Base-by-base conservation (phyloP, 1,284 basidiomycete species). In the Microbotryum intermedium region DNA sequence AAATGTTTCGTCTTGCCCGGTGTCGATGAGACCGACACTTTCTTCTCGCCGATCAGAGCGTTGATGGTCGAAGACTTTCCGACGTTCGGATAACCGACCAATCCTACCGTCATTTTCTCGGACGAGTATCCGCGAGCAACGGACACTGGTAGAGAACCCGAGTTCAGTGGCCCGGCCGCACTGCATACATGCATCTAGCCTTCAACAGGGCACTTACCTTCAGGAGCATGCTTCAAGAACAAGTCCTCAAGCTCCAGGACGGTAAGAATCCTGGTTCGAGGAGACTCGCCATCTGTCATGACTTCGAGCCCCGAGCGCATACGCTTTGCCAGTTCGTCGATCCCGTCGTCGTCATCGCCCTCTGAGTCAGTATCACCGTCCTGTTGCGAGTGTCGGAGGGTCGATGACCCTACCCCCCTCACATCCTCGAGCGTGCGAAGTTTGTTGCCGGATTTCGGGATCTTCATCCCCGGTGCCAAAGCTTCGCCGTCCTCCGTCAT, bases 1-100 rank as follows among this genome's bases (percentile, higher is more conserved):
- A 98, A 97, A 76, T 98, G 95, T 74, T 99, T 99, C 30, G 95
- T 99, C 76, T 98, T 97, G 67, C 95, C 93, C 0, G 95, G 95
- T 0, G 94, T 98, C 0, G 92, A 85, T 2, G 93, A 97, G 9
- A 97, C 94, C 70, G 90, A 94, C 63, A 97, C 94, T 80, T 93
- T 95, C 79, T 97, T 97, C 50, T 79, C 74, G 20, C 80, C 81
- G 29, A 82, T 76, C 4, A 82, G 74, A 8, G 81, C 79, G 70
- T 82, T 82, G 76, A 82, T 80, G 18, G 80, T 80, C 26, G 77
- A 79, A 16, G 80, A 82, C 73, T 82, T 82, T 64, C 81, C 81
- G 65, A 82, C 81, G 72, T 82, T 82, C 46, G 81, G 81, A 73
- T 83, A 83, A 21, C 82, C 82, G 45, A 83, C 81, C 4, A 83